Base-by-base conservation (phyloP, 495 filamentous ascomycete species). In the Penicillium bovifimosum region DNA sequence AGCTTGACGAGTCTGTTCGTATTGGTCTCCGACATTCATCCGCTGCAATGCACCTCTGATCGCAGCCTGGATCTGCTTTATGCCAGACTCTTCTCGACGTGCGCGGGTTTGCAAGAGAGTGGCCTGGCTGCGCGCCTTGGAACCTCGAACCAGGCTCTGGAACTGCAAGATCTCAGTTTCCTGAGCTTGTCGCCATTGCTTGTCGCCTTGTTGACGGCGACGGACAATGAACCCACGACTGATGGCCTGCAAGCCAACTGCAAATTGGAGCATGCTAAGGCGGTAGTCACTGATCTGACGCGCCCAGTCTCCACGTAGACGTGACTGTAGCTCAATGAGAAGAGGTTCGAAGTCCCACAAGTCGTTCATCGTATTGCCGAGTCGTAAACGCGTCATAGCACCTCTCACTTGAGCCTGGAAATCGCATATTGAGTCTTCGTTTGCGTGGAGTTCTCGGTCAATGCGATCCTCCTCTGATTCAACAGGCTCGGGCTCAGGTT, bases 381-480 rank as follows among this genome's bases (percentile, higher is more conserved):
- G 81, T 50, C 79, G 78, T 67, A 96, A 72, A 42, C 95, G 80
- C 18, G 88, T 55, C 48, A 92, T 66, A 8, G 90, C 88, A 13
- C 92, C 95, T 53, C 87, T 80, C n/a, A 89, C 81, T 61, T 96
- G 89, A 17, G 87, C 79, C 63, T 99, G 95, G 18, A 99, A 77
- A 48, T 96, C 91, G 9, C 80, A 41, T 34, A 96, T 83, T 1
- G 76, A 72, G 1, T 61, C 63, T 61, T 91, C 88, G 38, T 86
- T 83, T 59, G 93, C 90, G 41, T 78, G 76, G 6, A 97, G 69
- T 63, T 96, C 89, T 40, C 92, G 78, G 48, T 92, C 80, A 42
- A 96, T 88, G 33, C 91, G 79, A 53, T 96, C 90, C 56, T 97
- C 87, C 61, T 96, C 91, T 1, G 86, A 86, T 64, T 96, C 91